A percentile compares a stretch with the other conserved stretches of the same genome.
phyloP scores from a whole-genome alignment of 108 stramenopile genomes.

The Licmophora abbreviata region DNA sequence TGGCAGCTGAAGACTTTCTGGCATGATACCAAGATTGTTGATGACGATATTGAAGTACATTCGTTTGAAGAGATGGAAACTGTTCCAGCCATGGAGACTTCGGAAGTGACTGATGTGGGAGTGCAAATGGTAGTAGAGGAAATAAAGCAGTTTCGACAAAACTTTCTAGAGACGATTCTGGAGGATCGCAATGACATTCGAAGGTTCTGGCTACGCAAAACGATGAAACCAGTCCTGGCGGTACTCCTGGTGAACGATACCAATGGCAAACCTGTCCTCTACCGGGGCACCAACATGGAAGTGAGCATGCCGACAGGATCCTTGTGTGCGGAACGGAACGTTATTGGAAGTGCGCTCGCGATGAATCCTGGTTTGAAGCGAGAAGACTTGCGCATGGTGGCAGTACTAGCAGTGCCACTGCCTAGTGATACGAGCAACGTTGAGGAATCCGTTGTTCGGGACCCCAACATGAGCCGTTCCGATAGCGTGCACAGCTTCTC shows the following conservation, averaged over 20 bases:
- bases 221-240: slow-evolving; percentile 94
- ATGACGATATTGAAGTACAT: slow-evolving; percentile 89
- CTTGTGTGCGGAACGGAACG: slow-evolving; percentile 95
- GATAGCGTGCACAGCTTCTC: slow-evolving; percentile 31
- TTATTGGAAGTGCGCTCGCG: slow-evolving; percentile 89
- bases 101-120: slow-evolving; percentile 24
- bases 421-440: slow-evolving; percentile 15
- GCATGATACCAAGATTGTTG: slow-evolving; percentile 81
- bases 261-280: slow-evolving; percentile 48
- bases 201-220: slow-evolving; percentile 93
- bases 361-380: slow-evolving; percentile 67
- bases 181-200: slow-evolving; percentile 66
- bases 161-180: slow-evolving; percentile 51
- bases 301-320: slow-evolving; percentile 97
- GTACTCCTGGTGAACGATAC: slow-evolving; percentile 80
- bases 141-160: slow-evolving; percentile 73
- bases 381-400: slow-evolving; percentile 71
- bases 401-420: slow-evolving; percentile 77
- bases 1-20: slow-evolving; percentile 97
- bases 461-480: slow-evolving; percentile 9
- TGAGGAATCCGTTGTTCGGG: slow-evolving; percentile 9
- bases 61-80: slow-evolving; percentile 92
- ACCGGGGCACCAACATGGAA: slow-evolving; percentile 97
- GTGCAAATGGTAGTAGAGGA: slow-evolving; percentile 70
- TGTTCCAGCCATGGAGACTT: slow-evolving; percentile 65